phyloP scores from a whole-genome alignment of 2,329 filamentous ascomycete species.

The Eutypa lata region DNA sequence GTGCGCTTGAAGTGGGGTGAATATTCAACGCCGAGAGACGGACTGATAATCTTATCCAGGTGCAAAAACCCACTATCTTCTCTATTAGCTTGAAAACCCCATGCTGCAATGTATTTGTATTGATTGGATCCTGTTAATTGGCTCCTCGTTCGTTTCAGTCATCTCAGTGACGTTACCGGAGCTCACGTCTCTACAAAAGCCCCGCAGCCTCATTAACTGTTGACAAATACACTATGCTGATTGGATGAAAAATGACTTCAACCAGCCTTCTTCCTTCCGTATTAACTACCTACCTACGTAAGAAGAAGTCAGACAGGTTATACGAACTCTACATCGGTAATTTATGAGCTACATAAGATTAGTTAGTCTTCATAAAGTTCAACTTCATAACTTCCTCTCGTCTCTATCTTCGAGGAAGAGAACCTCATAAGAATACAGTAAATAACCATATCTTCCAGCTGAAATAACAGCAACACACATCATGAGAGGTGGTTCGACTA shows the following conservation, averaged over 20 bases:
- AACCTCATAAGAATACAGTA: no score
- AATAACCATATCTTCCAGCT: no score
- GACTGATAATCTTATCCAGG: slow-evolving; percentile 15
- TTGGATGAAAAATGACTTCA: slow-evolving; percentile 15
- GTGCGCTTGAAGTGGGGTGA: not conserved
- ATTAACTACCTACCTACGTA: not conserved
- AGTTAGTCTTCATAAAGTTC: no score
- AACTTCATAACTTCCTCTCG: no score
- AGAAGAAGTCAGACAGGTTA: no score
- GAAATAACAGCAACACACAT: no score
- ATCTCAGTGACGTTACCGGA: slow-evolving; percentile 29
- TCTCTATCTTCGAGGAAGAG: no score
- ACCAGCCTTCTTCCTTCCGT: not conserved
- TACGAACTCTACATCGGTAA: no score
- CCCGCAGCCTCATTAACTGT: slow-evolving; percentile 19
- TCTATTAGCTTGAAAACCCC: slow-evolving; percentile 6
- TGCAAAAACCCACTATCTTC: not conserved
- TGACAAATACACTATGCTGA: slow-evolving; percentile 19
- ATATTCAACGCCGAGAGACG: slow-evolving; percentile 25
- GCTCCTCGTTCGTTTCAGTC: slow-evolving; percentile 15
- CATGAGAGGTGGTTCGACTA: no score
- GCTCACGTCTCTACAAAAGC: slow-evolving; percentile 14
- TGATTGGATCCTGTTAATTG: slow-evolving; percentile 19
- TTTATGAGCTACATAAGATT: no score
- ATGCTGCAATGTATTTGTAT: slow-evolving; percentile 13